Conservation (phyloP, 108 stramenopile species). For the Cyclotella atomus region DNA sequence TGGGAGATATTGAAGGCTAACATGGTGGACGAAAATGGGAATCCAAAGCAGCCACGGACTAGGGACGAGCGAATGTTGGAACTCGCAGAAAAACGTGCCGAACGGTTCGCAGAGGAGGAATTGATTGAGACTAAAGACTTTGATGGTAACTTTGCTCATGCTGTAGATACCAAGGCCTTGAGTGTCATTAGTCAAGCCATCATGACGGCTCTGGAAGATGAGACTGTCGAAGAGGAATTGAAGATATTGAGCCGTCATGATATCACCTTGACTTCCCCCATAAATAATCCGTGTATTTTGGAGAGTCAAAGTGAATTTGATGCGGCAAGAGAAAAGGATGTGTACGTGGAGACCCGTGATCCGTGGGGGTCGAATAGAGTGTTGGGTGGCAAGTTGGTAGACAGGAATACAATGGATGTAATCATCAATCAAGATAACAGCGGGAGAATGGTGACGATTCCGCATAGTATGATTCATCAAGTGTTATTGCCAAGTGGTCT, state of each 20-base stretch:
- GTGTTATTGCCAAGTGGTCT: slow-evolving; percentile 40
- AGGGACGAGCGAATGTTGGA: slow-evolving; percentile 31
- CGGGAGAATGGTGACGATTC: slow-evolving; percentile 86
- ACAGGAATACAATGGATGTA: slow-evolving; percentile 85
- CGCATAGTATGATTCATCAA: slow-evolving; percentile 55
- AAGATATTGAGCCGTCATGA: slow-evolving; percentile 75
- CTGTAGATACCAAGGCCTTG: slow-evolving; percentile 68
- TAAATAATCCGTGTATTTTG: slow-evolving; percentile 53
- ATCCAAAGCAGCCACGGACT: slow-evolving; percentile 26
- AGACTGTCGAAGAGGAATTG: slow-evolving; percentile 64
- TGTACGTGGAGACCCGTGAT: slow-evolving; percentile 79
- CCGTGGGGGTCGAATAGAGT: slow-evolving; percentile 85
- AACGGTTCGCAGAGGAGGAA: slow-evolving; percentile 18
- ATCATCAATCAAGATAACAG: slow-evolving; percentile 74
- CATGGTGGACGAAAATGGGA: slow-evolving; percentile 10
- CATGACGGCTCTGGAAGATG: slow-evolving; percentile 57
- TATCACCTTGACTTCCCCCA: slow-evolving; percentile 68
- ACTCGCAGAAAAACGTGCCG: slow-evolving; percentile 19
- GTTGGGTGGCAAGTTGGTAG: slow-evolving; percentile 74
- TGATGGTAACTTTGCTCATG: slow-evolving; percentile 44
- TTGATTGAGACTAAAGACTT: slow-evolving; percentile 12
- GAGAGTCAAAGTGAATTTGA: slow-evolving; percentile 87
- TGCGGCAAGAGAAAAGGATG: slow-evolving; percentile 57
- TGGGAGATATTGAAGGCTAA: neutral
- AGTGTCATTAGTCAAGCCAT: slow-evolving; percentile 68